A percentile compares a stretch with the other conserved stretches of the same genome.
These are phyloP conservation scores for Trypanosoma scelopori DNA, from an alignment of 208 protist species.

Conservation along the genomic window DNA sequence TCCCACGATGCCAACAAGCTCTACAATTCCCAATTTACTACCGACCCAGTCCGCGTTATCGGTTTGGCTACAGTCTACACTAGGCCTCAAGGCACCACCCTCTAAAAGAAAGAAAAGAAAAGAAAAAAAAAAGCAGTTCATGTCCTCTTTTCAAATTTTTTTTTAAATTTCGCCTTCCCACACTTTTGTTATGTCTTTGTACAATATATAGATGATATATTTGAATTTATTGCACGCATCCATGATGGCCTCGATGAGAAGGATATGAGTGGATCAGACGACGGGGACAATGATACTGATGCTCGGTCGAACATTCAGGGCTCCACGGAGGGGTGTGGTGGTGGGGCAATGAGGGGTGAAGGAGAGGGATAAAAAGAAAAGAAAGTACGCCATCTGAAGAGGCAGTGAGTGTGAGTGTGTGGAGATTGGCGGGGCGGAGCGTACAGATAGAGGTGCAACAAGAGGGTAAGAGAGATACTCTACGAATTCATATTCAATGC, in stretches of 20 bases:
- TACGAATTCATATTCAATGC: no score
- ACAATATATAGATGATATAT: neutral
- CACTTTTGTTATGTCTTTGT: neutral
- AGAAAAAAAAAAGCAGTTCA: neutral
- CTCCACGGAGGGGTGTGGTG: no score
- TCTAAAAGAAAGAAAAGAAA: constrained; percentile 32
- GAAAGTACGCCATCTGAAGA: neutral
- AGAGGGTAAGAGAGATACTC: no score
- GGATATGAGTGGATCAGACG: no score
- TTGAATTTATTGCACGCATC: no score
- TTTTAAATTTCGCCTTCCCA: neutral
- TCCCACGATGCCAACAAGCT: constrained; percentile 42
- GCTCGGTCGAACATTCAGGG: no score
- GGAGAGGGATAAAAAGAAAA: neutral
- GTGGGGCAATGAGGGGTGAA: no score
- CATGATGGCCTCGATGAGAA: no score
- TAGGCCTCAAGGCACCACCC: constrained; percentile 66
- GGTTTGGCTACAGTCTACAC: constrained; percentile 73
- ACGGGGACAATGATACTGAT: no score
- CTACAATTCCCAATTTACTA: constrained; percentile 89
- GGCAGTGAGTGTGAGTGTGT: neutral
- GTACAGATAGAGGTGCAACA: no score
- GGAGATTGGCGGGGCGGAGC: neutral
- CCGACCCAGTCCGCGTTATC: constrained; percentile 85
- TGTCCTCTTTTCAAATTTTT: neutral